phyloP scores from a whole-genome alignment of 345 rosid genomes.

The Pelargonium nanum region DNA sequence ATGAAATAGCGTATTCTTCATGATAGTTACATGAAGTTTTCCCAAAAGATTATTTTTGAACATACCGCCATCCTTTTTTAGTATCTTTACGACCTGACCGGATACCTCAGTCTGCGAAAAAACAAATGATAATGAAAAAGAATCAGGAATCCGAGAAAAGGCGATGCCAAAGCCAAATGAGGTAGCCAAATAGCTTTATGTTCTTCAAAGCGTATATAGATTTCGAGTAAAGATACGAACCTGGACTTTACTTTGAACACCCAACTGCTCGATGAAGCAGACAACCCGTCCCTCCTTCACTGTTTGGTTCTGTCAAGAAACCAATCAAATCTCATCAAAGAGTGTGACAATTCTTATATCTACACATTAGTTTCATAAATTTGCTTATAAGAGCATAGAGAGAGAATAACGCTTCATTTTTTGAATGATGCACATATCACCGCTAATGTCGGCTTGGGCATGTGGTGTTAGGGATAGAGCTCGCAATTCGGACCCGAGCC shows the following conservation, averaged over 20 bases:
- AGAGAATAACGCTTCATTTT: no score
- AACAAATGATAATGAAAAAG: constrained; percentile 9
- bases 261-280: constrained; percentile 79
- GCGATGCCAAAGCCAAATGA: no score
- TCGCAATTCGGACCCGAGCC: no score
- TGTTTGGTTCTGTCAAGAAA: constrained; percentile 53
- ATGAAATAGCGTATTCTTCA: no score
- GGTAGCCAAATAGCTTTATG: not conserved
- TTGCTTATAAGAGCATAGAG: no score
- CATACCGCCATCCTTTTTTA: constrained; percentile 73
- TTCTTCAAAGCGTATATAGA: not conserved
- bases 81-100: constrained; percentile 71
- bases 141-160: no score
- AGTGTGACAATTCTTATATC: no score
- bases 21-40: no score
- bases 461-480: no score
- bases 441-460: no score
- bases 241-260: constrained; percentile 73
- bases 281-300: constrained; percentile 89
- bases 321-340: not conserved
- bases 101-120: constrained; percentile 73
- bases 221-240: constrained; percentile 16
- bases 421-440: no score
- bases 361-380: no score
- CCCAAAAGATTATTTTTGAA: not conserved